phyloP scores from a whole-genome alignment of 2,329 filamentous ascomycete species.

The Pseudonectria buxi region DNA sequence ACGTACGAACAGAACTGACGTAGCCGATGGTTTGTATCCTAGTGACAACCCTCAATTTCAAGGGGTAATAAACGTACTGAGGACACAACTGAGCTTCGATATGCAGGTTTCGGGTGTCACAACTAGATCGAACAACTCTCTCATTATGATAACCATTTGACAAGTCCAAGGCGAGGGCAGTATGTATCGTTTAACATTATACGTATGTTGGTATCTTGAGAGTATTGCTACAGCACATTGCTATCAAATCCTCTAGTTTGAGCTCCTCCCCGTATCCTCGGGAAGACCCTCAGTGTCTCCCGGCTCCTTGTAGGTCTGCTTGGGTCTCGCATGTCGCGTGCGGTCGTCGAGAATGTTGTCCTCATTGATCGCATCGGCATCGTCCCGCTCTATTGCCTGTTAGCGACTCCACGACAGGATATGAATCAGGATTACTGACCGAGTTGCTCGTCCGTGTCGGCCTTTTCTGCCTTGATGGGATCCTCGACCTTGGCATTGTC shows the following conservation, averaged over 20 bases:
- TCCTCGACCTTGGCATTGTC: constrained; percentile 28
- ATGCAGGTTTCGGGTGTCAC: no score
- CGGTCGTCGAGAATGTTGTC: constrained; percentile 30
- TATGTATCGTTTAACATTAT: no score
- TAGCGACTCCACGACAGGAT: background rate
- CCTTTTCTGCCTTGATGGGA: constrained; percentile 22
- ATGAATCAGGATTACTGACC: constrained; percentile 20
- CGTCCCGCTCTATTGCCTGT: constrained; percentile 23
- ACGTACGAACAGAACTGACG: no score
- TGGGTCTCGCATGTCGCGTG: constrained; percentile 25
- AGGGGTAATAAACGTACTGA: no score
- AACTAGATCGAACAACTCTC: no score
- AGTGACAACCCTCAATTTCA: no score
- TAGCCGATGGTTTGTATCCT: no score
- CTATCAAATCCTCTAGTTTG: background rate
- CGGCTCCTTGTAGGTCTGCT: constrained; percentile 25
- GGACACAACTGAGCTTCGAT: no score
- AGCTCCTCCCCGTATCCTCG: constrained; percentile 1
- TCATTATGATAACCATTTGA: no score
- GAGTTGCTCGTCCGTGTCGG: constrained; percentile 20
- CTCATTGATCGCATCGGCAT: constrained; percentile 31
- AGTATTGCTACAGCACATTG: no score
- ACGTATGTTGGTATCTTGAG: no score
- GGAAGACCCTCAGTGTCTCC: constrained; percentile 22
- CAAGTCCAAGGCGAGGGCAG: no score